phyloP scores from a whole-genome alignment of 2,329 filamentous ascomycete species.

The Stachybotrys chartarum region DNA sequence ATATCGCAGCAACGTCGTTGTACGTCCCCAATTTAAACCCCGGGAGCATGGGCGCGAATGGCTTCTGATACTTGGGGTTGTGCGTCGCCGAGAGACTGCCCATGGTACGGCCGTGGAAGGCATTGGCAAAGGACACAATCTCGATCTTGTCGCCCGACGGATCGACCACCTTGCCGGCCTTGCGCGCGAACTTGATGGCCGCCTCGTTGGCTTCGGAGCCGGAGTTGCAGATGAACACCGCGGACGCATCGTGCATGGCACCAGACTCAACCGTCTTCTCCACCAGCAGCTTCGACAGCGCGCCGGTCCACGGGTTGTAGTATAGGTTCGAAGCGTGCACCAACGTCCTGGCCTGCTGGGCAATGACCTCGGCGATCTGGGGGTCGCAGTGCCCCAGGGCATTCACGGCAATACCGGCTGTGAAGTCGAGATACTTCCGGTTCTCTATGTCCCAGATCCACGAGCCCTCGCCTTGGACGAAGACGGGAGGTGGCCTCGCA shows the following conservation, averaged over 20 bases:
- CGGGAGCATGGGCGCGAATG: constrained; percentile 91
- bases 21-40: constrained; percentile 82
- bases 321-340: constrained; percentile 95
- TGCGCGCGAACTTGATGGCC: constrained; percentile 93
- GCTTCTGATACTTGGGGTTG: constrained; percentile 95
- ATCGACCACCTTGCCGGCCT: constrained; percentile 72
- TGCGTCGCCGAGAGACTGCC: constrained; percentile 91
- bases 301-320: constrained; percentile 92
- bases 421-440: constrained; percentile 86
- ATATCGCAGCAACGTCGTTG: constrained; percentile 71
- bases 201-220: constrained; percentile 97
- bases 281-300: constrained; percentile 77
- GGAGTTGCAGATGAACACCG: constrained; percentile 93
- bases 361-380: constrained; percentile 66
- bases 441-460: constrained; percentile 90
- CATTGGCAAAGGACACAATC: constrained; percentile 82
- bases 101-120: constrained; percentile 97
- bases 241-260: constrained; percentile 70
- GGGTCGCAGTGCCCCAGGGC: constrained; percentile 84
- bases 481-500: constrained; percentile 80
- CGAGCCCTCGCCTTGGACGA: constrained; percentile 79
- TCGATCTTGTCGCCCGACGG: constrained; percentile 69
- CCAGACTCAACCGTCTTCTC: constrained; percentile 73
- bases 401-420: constrained; percentile 92
- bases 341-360: constrained; percentile 72